Conservation (phyloP, 306 rosid genomes). For the Cucurbita moschata region DNA sequence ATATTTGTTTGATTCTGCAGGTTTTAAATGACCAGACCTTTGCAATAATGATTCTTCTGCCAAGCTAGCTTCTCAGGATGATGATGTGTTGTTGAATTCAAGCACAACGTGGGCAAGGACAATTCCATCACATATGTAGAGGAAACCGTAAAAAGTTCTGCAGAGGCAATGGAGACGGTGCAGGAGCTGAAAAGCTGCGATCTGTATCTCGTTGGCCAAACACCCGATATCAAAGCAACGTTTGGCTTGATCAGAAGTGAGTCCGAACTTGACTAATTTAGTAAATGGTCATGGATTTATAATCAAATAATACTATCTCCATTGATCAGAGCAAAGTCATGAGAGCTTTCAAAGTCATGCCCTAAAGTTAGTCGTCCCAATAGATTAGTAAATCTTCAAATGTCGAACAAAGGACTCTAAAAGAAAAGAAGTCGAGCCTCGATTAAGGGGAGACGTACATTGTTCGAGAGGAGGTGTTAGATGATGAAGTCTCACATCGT, state of each 20-base stretch:
- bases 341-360: no score
- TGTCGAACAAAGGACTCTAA: no score
- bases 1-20: slow-evolving; percentile 26
- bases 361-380: no score
- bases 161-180: slow-evolving; percentile 25
- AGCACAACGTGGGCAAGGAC: slow-evolving; percentile 17
- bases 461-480: no score
- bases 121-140: slow-evolving; percentile 35
- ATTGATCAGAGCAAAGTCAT: no score
- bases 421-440: no score
- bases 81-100: slow-evolving; percentile 31
- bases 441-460: no score
- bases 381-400: no score
- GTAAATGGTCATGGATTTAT: no score
- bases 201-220: slow-evolving; percentile 39
- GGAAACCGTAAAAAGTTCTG: slow-evolving; percentile 16
- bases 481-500: no score
- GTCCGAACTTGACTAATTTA: no score
- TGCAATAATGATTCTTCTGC: slow-evolving; percentile 56
- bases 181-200: slow-evolving; percentile 26
- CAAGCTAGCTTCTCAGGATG: slow-evolving; percentile 21
- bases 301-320: background rate
- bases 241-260: slow-evolving; percentile 11
- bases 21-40: slow-evolving; percentile 87
- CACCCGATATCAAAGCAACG: slow-evolving; percentile 16